A percentile compares a stretch with the other conserved stretches of the same genome.
phyloP scores from a whole-genome alignment of 2,329 filamentous ascomycete genomes.

The Venturia asperata region DNA sequence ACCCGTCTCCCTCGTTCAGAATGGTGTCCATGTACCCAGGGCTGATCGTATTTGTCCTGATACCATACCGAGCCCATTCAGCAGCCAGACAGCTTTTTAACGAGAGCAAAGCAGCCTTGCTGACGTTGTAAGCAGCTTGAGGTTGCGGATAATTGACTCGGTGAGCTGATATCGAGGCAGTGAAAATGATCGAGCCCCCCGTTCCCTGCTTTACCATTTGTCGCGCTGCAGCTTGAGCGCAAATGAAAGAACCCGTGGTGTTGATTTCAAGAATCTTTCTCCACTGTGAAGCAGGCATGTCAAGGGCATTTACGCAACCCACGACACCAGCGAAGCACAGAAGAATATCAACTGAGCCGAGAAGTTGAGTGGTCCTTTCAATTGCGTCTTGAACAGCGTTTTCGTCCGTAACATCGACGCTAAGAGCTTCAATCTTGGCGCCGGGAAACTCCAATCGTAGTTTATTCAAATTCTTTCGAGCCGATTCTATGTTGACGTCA shows the following conservation, averaged over 20 bases:
- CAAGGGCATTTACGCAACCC: constrained; percentile 52
- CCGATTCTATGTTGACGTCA: constrained; percentile 46
- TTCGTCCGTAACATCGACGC: constrained; percentile 55
- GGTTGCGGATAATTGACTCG: constrained; percentile 56
- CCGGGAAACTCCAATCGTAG: constrained; percentile 50
- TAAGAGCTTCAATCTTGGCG: constrained; percentile 43
- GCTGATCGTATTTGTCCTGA: constrained; percentile 78
- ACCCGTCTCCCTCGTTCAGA: constrained; percentile 49
- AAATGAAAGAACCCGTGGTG: constrained; percentile 62
- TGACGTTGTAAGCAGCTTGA: constrained; percentile 76
- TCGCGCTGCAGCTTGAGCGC: constrained; percentile 56
- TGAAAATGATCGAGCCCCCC: constrained; percentile 58
- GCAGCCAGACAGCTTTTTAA: constrained; percentile 73
- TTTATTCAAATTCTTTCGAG: constrained; percentile 37
- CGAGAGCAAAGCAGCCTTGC: constrained; percentile 73
- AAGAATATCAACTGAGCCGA: constrained; percentile 50
- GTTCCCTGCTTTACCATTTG: constrained; percentile 46
- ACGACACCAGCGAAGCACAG: constrained; percentile 65
- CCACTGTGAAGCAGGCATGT: constrained; percentile 54
- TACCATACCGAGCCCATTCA: constrained; percentile 75
- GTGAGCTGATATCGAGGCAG: constrained; percentile 49
- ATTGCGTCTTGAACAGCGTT: constrained; percentile 41
- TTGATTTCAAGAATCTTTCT: constrained; percentile 63
- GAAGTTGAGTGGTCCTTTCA: constrained; percentile 32
- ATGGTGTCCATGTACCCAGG: constrained; percentile 84